These are phyloP conservation scores for Phialophora expanda DNA, from an alignment of 2,329 filamentous ascomycete genomes.

Conservation along the genomic window DNA sequence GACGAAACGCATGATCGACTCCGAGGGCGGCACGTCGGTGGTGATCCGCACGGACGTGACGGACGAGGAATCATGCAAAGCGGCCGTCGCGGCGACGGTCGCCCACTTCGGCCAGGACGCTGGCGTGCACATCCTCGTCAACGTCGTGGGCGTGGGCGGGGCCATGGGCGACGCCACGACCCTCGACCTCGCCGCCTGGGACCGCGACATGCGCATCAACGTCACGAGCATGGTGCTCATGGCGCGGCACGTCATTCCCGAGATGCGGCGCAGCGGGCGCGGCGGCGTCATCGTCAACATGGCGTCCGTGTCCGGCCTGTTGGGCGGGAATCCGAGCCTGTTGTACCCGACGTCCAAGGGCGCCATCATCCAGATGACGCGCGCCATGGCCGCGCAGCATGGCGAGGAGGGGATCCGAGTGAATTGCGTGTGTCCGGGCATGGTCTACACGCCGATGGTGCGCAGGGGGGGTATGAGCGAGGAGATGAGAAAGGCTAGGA, in stretches of 20 bases:
- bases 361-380: conserved; percentile 57
- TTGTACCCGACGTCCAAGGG: conserved; percentile 46
- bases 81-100: conserved; percentile 19
- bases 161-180: conserved; percentile 42
- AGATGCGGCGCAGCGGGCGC: conserved; percentile 44
- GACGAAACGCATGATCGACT: conserved; percentile 23
- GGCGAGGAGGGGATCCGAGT: conserved; percentile 54
- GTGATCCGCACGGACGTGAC: conserved; percentile 24
- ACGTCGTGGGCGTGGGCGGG: conserved; percentile 46
- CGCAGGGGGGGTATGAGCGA: conserved; percentile 39
- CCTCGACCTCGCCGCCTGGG: conserved; percentile 43
- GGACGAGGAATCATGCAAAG: conserved; percentile 9
- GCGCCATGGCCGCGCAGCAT: conserved; percentile 59
- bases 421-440: conserved; percentile 57
- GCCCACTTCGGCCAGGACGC: conserved; percentile 11
- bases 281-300: conserved; percentile 48
- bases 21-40: conserved; percentile 1
- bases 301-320: conserved; percentile 44
- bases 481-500: conserved; percentile 39
- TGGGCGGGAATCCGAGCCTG: conserved; percentile 41
- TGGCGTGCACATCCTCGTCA: conserved; percentile 20
- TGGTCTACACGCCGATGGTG: conserved; percentile 36
- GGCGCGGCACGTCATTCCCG: conserved; percentile 42
- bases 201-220: conserved; percentile 44
- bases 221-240: conserved; percentile 48